Conservation (phyloP, 768 basidiomycete species). For the Phaffia australis region DNA sequence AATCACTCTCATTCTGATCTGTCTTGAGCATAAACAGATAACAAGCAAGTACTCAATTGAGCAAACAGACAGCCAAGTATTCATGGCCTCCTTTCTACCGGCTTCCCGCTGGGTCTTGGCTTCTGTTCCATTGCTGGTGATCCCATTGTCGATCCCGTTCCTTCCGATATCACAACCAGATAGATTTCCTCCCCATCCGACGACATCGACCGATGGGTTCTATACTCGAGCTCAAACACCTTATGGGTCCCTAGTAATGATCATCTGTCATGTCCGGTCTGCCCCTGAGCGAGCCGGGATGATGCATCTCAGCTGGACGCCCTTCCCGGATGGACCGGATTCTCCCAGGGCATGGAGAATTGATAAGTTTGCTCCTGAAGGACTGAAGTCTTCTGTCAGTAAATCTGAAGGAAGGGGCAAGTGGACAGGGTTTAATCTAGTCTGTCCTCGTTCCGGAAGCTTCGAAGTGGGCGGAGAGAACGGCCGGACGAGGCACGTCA, state of each 20-base stretch:
- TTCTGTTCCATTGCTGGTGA: too few relatives aligned
- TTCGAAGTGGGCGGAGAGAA: not conserved
- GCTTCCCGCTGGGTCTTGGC: too few relatives aligned
- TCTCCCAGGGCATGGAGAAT: not conserved
- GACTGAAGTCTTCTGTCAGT: too few relatives aligned
- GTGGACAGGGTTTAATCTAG: not conserved
- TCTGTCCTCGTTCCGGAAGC: not conserved
- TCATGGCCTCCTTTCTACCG: too few relatives aligned
- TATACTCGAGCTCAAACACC: constrained; percentile 6
- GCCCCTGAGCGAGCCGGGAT: not conserved
- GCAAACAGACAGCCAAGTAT: too few relatives aligned
- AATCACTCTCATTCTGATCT: too few relatives aligned
- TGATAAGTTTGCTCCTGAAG: constrained; percentile 5
- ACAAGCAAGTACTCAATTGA: too few relatives aligned
- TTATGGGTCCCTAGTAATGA: constrained; percentile 9
- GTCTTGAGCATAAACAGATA: too few relatives aligned
- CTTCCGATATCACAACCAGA: not conserved
- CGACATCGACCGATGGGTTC: constrained; percentile 4
- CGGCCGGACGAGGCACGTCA: not conserved
- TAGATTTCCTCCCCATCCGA: not conserved
- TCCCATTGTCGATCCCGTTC: not conserved
- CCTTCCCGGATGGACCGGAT: not conserved
- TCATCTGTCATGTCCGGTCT: constrained; percentile 8
- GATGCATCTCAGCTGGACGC: constrained; percentile 4
- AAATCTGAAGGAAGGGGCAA: too few relatives aligned